A percentile compares a stretch with the other conserved stretches of the same genome.
Conservation (phyloP, 805 yeast genomes). For the Candida stauntonica region DNA sequence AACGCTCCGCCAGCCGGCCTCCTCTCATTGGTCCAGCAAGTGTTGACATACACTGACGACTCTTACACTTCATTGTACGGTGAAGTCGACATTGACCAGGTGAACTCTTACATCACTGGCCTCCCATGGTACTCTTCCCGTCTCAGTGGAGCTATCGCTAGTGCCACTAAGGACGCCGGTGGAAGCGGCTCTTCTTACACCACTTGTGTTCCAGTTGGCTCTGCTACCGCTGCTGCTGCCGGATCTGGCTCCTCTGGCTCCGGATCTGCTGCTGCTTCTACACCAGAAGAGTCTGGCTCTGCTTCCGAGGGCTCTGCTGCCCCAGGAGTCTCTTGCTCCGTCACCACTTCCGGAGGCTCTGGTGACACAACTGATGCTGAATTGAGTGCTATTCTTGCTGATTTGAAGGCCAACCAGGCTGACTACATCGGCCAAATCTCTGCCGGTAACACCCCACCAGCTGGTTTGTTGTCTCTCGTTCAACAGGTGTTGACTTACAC, state of each 20-base stretch:
- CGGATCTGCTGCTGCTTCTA: too few species aligned
- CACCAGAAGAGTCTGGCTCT: too few species aligned
- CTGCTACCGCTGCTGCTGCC: too few species aligned
- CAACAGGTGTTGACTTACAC: constrained; percentile 27
- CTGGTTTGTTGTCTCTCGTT: constrained; percentile 28
- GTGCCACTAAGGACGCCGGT: too few species aligned
- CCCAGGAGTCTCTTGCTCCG: neutral
- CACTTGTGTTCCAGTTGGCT: too few species aligned
- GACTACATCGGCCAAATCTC: constrained; percentile 19
- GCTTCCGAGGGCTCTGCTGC: too few species aligned
- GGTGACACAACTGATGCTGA: constrained; percentile 6
- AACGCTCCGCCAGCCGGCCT: constrained; percentile 29
- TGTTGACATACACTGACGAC: constrained; percentile 30
- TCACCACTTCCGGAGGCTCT: neutral
- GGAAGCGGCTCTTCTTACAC: too few species aligned
- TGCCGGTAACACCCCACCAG: constrained; percentile 25
- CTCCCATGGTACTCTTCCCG: constrained; percentile 36
- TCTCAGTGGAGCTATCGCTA: too few species aligned
- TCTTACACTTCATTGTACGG: constrained; percentile 29
- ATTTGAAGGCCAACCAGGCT: constrained; percentile 13
- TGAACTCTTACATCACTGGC: constrained; percentile 27
- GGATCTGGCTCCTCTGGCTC: too few species aligned
- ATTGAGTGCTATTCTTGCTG: constrained; percentile 12
- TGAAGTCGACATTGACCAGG: constrained; percentile 23
- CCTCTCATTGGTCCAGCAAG: constrained; percentile 23